Evolutionary conservation across 495 filamentous ascomycete species (phyloP).

Genomic region (Annulohypoxylon bovei): DNA sequence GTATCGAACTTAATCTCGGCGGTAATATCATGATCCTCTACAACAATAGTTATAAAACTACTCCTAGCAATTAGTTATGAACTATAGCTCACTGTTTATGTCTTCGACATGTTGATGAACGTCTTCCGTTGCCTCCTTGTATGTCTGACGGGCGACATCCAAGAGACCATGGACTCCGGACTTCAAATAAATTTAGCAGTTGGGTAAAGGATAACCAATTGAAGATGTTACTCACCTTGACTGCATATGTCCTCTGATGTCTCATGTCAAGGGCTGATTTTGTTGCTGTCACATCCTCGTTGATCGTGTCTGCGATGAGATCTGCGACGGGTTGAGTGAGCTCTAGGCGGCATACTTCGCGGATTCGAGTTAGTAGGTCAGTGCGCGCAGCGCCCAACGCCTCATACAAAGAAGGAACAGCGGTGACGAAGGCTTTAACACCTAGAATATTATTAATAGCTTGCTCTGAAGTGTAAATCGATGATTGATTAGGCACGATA

Average conservation of each 20-base stretch:
- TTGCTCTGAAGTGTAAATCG: constrained; percentile 75
- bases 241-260: constrained; percentile 92
- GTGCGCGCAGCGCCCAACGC: constrained; percentile 73
- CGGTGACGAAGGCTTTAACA: constrained; percentile 81
- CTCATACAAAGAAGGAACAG: constrained; percentile 73
- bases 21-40: constrained; percentile 67
- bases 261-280: constrained; percentile 84
- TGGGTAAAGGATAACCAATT: neutral
- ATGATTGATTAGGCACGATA: constrained; percentile 62
- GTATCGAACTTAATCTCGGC: constrained; percentile 79
- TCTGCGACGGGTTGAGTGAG: constrained; percentile 67
- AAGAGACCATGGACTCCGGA: constrained; percentile 86
- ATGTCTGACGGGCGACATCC: constrained; percentile 86
- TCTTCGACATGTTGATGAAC: constrained; percentile 73
- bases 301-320: constrained; percentile 77
- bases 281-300: constrained; percentile 81
- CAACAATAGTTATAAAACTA: neutral
- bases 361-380: constrained; percentile 70
- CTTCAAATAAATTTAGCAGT: constrained; percentile 51
- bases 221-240: constrained; percentile 68
- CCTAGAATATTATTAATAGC: constrained; percentile 87
- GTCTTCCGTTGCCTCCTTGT: constrained; percentile 84
- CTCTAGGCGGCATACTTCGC: constrained; percentile 71
- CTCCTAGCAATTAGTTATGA: neutral
- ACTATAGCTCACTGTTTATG: constrained; percentile 62